Evolutionary conservation across 257 asterid species (phyloP).

Genomic region (Lavandula angustifolia): DNA sequence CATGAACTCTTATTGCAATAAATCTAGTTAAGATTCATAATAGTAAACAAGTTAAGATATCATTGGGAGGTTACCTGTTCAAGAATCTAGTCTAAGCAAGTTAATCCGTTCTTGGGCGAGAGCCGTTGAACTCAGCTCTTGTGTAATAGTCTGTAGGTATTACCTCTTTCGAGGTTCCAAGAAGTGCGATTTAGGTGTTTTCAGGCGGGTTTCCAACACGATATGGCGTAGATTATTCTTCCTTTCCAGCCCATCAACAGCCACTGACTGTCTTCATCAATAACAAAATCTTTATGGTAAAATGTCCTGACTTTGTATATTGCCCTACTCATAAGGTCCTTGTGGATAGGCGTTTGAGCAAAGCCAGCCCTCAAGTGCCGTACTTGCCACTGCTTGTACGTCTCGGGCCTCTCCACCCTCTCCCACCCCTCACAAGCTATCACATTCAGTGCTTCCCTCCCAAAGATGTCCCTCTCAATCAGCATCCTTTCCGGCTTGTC

Average conservation of each 20-base stretch:
- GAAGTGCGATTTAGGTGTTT: background rate
- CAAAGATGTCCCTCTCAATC: constrained; percentile 68
- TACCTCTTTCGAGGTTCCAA: background rate
- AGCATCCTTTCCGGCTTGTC: constrained; percentile 58
- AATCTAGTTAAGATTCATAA: background rate
- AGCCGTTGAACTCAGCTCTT: no score
- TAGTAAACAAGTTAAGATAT: constrained; percentile 10
- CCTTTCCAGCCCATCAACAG: constrained; percentile 89
- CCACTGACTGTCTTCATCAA: constrained; percentile 74
- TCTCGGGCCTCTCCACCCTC: constrained; percentile 76
- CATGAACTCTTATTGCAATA: background rate
- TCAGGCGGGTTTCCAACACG: constrained; percentile 72
- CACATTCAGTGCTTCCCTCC: constrained; percentile 71
- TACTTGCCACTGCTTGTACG: constrained; percentile 82
- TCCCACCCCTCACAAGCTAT: constrained; percentile 88
- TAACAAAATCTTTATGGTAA: constrained; percentile 69
- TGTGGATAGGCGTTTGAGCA: constrained; percentile 46
- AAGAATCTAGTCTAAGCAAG: background rate
- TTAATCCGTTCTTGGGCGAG: constrained; percentile 9
- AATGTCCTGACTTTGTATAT: constrained; percentile 43
- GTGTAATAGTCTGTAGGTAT: background rate
- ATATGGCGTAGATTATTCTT: constrained; percentile 61
- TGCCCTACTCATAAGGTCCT: constrained; percentile 40
- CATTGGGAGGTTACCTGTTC: constrained; percentile 1
- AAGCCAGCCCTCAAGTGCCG: constrained; percentile 65